Evolutionary conservation across 352 stramenopile genomes (phyloP), one percentile per base, ranked within the genome.

Genomic region (Globisporangium cederbergense): DNA sequence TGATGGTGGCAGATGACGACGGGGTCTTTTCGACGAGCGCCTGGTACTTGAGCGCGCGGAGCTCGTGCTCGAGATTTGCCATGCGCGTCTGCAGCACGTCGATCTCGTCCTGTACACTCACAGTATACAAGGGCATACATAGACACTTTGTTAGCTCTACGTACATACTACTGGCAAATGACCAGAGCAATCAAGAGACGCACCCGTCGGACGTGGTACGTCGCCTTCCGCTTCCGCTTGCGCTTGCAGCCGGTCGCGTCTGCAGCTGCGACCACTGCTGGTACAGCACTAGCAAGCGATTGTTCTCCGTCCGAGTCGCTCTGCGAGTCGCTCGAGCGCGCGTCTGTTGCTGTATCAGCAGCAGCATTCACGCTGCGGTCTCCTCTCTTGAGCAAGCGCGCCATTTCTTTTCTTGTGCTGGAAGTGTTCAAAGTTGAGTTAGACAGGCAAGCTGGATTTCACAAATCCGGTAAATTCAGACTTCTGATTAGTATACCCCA

Each of bases 1-100:
- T 28, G 28, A 4, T 32, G 14, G 55, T 25, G 55, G 32, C 28
- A 20, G 22, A 3, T 32, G 18, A 42, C 47, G 13, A 5, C 11
- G 22, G 11, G 20, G 34, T 11, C n/a, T 60, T 10, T 7, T 32
- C 3, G 20, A 47, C 5, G 5, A 66, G 42, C 16, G 61, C 43
- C 30, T 65, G 59, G 14, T 58, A 65, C 49, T 59, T 65, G 49
- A 65, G 59, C 36, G 59, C 59, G 14, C 34, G 45, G 59, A 65
- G 59, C 40, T 65, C 49, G 22, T 53, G 22, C 49, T 65, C 59
- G 13, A 65, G 49, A 13, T 65, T 25, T 4, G 10, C n/a, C 47
- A 59, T 32, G 20, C 38, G 59, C 22, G 25, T 22, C 49, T 65
- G 59, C 4, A 66, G 43, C 6, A 30, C n/a, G 25, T 54, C 42